Evolutionary conservation across 2,329 filamentous ascomycete genomes (phyloP).

Genomic region (Elsinoe necatrix): DNA sequence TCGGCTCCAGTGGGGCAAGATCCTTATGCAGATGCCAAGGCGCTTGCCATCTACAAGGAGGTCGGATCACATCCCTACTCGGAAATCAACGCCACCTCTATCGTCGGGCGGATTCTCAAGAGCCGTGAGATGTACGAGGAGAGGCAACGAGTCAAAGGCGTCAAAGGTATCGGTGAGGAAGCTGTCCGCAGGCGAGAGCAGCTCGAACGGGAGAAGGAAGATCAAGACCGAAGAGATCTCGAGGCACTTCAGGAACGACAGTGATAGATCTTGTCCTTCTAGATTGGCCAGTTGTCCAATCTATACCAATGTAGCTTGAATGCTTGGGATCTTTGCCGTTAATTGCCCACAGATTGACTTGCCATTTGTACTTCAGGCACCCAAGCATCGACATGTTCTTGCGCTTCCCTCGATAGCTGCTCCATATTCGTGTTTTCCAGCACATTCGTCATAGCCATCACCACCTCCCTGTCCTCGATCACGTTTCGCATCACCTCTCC

Average conservation of each 20-base stretch:
- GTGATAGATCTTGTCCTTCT: not conserved
- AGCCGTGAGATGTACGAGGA: conserved; percentile 84
- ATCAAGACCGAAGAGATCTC: conserved; percentile 11
- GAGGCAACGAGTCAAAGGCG: conserved; percentile 78
- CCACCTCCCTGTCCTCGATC: conserved; percentile 69
- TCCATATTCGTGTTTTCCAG: conserved; percentile 56
- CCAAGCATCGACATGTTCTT: conserved; percentile 42
- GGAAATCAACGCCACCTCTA: conserved; percentile 83
- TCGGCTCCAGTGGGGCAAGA: conserved; percentile 59
- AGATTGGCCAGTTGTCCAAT: not conserved
- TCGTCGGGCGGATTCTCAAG: conserved; percentile 82
- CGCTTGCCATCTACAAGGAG: conserved; percentile 75
- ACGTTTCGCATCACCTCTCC: conserved; percentile 61
- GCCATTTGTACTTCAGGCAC: not conserved
- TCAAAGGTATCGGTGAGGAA: conserved; percentile 71
- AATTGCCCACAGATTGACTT: not conserved
- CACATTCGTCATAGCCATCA: conserved; percentile 61
- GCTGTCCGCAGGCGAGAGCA: conserved; percentile 29
- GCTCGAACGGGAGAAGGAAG: conserved; percentile 19
- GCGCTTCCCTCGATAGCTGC: conserved; percentile 55
- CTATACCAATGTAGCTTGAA: too few species aligned
- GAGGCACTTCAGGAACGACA: not conserved
- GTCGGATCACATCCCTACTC: conserved; percentile 70
- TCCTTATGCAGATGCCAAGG: conserved; percentile 66
- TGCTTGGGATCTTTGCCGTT: not conserved